Conservation (phyloP, 129 eudicot species). For the Flaveria linearis region DNA sequence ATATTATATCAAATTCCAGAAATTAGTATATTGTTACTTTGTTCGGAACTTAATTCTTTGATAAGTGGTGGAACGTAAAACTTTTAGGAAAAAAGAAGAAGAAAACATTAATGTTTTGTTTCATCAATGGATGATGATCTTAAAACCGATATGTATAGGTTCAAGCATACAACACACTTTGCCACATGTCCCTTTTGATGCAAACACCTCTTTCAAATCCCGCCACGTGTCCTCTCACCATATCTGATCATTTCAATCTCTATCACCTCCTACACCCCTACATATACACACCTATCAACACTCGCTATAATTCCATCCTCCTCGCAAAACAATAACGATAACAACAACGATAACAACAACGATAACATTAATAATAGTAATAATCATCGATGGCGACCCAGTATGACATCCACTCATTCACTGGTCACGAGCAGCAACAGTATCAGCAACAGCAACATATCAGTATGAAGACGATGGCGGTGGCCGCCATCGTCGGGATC, state of each 20-base stretch:
- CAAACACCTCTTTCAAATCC: slow-evolving; percentile 23
- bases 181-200: slow-evolving; percentile 28
- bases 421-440: not conserved
- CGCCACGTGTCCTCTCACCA: slow-evolving; percentile 32
- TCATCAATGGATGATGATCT: slow-evolving; percentile 12
- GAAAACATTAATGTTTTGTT: not conserved
- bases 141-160: not conserved
- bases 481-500: slow-evolving; percentile 38
- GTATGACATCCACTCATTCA: not conserved
- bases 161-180: not conserved
- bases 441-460: slow-evolving; percentile 18
- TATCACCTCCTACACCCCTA: slow-evolving; percentile 12
- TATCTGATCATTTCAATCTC: not conserved
- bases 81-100: not conserved
- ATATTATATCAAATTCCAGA: too few relatives aligned
- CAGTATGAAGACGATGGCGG: slow-evolving; percentile 22
- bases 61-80: not conserved
- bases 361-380: too few relatives aligned
- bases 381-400: slow-evolving; percentile 8
- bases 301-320: not conserved
- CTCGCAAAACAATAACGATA: not conserved
- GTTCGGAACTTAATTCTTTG: too few relatives aligned
- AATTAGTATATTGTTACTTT: too few relatives aligned
- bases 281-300: slow-evolving; percentile 7
- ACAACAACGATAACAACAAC: not conserved